Evolutionary conservation across 2,329 filamentous ascomycete genomes (phyloP).

Genomic region (Massarina eburnea): DNA sequence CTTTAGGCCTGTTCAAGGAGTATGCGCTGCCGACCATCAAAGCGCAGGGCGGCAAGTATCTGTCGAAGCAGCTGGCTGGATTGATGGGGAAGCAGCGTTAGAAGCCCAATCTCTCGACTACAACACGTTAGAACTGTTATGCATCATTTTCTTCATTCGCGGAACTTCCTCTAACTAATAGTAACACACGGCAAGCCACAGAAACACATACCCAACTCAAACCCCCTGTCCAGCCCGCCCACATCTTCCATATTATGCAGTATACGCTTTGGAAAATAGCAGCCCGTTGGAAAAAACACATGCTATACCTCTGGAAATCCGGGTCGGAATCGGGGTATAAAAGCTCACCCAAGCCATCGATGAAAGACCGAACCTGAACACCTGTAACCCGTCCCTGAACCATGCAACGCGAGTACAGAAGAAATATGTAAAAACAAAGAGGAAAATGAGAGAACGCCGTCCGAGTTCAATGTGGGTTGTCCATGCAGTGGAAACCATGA

Average conservation of each 20-base stretch:
- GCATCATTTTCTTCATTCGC: conserved; percentile 1
- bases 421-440: neutral
- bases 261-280: conserved; percentile 1
- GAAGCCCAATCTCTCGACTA: too few species aligned
- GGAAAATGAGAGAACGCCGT: neutral
- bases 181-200: neutral
- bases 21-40: conserved; percentile 39
- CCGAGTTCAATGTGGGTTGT: neutral
- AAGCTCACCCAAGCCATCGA: conserved; percentile 3
- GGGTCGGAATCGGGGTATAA: conserved; percentile 13
- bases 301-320: conserved; percentile 10
- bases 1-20: conserved; percentile 33
- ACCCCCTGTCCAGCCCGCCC: neutral
- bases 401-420: neutral
- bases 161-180: too few species aligned
- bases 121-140: too few species aligned
- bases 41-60: conserved; percentile 32
- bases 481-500: neutral
- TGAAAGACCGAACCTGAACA: conserved; percentile 4
- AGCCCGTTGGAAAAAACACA: conserved; percentile 6
- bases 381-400: neutral
- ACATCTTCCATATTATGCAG: neutral
- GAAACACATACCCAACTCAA: neutral
- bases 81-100: conserved; percentile 21
- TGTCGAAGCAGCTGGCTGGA: conserved; percentile 31